phyloP scores from a whole-genome alignment of 192 early-diverging fungal genomes.

The Entomortierella lignicola region DNA sequence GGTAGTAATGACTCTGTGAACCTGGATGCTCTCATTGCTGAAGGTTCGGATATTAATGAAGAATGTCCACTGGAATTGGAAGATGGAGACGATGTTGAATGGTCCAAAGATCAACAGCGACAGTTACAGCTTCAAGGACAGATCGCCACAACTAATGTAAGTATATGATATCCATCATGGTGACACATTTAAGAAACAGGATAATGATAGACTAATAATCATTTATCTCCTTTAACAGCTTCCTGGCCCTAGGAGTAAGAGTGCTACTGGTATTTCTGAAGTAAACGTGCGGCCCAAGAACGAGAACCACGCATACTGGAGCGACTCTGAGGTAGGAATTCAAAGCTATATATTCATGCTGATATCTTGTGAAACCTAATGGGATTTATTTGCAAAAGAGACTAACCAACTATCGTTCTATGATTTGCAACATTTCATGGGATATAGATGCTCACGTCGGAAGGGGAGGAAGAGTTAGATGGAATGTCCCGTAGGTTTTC shows the following conservation, averaged over 20 bases:
- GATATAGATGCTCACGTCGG: slow-evolving; percentile 1
- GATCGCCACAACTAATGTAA: neutral
- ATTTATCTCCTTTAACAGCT: too few species aligned
- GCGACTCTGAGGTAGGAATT: slow-evolving; percentile 16
- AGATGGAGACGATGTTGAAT: slow-evolving; percentile 44
- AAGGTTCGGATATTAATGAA: slow-evolving; percentile 45
- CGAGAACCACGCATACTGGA: slow-evolving; percentile 20
- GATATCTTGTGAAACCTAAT: neutral
- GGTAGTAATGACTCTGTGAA: slow-evolving; percentile 46
- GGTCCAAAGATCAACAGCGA: slow-evolving; percentile 28
- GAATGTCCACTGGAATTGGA: slow-evolving; percentile 40
- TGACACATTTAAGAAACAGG: too few species aligned
- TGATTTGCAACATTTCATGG: neutral
- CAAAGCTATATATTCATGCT: neutral
- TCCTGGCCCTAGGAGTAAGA: slow-evolving; percentile 1
- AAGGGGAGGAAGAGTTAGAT: slow-evolving; percentile 32
- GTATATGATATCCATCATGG: too few species aligned
- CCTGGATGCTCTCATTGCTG: slow-evolving; percentile 49
- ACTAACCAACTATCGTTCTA: neutral
- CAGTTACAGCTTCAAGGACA: slow-evolving; percentile 5
- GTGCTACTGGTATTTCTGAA: neutral
- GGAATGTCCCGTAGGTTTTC: slow-evolving; percentile 19
- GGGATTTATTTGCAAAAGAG: too few species aligned
- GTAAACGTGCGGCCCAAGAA: slow-evolving; percentile 7
- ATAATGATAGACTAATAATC: too few species aligned